Percentiles rank a stretch among this genome's conserved stretches.
Conservation (phyloP, 129 eudicot species). For the Artemisia argyi region DNA sequence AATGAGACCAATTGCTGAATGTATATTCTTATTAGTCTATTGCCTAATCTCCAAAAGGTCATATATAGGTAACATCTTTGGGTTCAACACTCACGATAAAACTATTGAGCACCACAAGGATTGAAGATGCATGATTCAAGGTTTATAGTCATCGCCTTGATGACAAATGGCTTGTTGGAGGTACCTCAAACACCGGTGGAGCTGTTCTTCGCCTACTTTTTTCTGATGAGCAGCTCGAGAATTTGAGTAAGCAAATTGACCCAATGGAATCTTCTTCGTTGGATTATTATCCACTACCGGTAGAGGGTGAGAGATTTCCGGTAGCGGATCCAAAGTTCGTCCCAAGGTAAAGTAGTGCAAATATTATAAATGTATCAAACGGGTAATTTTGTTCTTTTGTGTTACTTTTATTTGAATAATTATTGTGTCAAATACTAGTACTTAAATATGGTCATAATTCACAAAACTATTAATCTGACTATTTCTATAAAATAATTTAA, state of each 20-base stretch:
- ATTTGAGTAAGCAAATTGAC: conserved; percentile 69
- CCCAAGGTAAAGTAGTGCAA: conserved; percentile 78
- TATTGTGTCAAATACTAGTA: too few species aligned
- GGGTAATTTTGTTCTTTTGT: too few species aligned
- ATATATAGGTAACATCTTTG: conserved; percentile 77
- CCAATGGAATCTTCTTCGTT: conserved; percentile 70
- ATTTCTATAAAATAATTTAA: too few species aligned
- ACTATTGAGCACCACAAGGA: conserved; percentile 81
- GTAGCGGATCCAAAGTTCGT: conserved; percentile 79
- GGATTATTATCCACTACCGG: conserved; percentile 79
- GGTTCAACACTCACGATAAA: conserved; percentile 98
- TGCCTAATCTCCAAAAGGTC: conserved; percentile 9
- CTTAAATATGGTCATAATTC: too few species aligned
- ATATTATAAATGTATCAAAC: not conserved
- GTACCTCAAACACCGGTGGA: conserved; percentile 99
- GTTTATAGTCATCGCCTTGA: conserved; percentile 98
- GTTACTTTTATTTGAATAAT: not conserved
- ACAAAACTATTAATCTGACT: too few species aligned
- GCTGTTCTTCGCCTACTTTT: conserved; percentile 81
- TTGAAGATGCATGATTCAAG: conserved; percentile 94
- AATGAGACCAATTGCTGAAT: not conserved
- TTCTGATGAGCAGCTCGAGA: conserved; percentile 73
- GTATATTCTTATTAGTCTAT: not conserved
- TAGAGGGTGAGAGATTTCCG: conserved; percentile 90
- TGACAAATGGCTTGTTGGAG: conserved; percentile 99